phyloP scores from a whole-genome alignment of 177 flowering plant species.

The Vitis hybrid region DNA sequence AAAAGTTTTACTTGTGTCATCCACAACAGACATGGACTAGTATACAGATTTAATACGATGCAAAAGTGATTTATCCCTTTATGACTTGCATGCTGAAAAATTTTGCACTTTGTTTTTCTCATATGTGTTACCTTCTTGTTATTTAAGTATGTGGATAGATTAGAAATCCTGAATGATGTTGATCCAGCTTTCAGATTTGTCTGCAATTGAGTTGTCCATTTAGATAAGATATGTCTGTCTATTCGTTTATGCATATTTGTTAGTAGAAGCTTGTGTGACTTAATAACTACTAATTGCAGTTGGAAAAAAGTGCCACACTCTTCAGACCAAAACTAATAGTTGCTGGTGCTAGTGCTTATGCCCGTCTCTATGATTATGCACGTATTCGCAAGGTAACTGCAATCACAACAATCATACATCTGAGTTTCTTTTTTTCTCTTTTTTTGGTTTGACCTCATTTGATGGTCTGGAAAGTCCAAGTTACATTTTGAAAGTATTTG shows the following conservation, averaged over 20 bases:
- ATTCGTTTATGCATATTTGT: neutral
- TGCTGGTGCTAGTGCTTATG: slow-evolving; percentile 99
- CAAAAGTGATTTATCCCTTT: neutral
- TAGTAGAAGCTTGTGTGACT: neutral
- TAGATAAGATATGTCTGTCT: too few species aligned
- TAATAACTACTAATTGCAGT: slow-evolving; percentile 39
- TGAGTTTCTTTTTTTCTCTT: neutral
- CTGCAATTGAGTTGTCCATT: neutral
- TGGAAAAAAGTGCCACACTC: slow-evolving; percentile 95
- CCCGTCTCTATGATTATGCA: slow-evolving; percentile 93
- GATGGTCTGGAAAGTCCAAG: neutral
- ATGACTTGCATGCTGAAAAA: neutral
- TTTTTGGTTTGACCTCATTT: neutral
- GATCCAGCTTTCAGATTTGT: neutral
- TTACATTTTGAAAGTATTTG: slow-evolving; percentile 8
- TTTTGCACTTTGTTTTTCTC: neutral
- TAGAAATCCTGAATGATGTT: neutral
- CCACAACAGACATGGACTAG: too few species aligned
- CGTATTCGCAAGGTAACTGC: slow-evolving; percentile 87
- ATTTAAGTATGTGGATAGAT: neutral
- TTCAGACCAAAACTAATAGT: slow-evolving; percentile 95
- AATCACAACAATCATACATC: neutral
- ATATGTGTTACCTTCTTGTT: neutral
- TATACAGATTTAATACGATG: neutral
- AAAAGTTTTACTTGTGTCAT: too few species aligned